phyloP scores from a whole-genome alignment of 345 rosid species.

The Rhodamnia argentea region DNA sequence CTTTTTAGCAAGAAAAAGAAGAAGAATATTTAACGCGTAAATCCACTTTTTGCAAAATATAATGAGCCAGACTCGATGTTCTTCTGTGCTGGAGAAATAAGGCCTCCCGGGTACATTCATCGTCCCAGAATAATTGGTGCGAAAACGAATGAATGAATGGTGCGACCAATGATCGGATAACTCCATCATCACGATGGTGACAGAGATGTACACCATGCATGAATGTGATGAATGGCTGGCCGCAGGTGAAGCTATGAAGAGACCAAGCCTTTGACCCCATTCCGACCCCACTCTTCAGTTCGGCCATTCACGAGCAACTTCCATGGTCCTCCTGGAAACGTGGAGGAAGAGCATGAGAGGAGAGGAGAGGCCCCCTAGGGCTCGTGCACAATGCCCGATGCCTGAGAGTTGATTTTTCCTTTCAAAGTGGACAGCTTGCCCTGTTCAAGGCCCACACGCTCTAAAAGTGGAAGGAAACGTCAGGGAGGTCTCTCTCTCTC shows the following conservation, averaged over 20 bases:
- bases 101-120: neutral
- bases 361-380: neutral
- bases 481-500: neutral
- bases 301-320: neutral
- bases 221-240: neutral
- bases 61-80: neutral
- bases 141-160: neutral
- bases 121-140: neutral
- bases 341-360: neutral
- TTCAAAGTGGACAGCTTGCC: neutral
- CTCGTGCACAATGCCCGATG: neutral
- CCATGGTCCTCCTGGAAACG: slow-evolving; percentile 9
- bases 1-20: neutral
- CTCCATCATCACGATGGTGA: neutral
- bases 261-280: neutral
- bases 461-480: neutral
- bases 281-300: neutral
- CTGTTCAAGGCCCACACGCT: slow-evolving; percentile 1
- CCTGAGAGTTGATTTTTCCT: neutral
- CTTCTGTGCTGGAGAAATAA: no score
- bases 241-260: neutral
- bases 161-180: neutral
- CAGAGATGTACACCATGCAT: neutral
- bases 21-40: neutral
- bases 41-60: neutral